phyloP scores from a whole-genome alignment of 345 rosid species.

The Dipteronia dyeriana region DNA sequence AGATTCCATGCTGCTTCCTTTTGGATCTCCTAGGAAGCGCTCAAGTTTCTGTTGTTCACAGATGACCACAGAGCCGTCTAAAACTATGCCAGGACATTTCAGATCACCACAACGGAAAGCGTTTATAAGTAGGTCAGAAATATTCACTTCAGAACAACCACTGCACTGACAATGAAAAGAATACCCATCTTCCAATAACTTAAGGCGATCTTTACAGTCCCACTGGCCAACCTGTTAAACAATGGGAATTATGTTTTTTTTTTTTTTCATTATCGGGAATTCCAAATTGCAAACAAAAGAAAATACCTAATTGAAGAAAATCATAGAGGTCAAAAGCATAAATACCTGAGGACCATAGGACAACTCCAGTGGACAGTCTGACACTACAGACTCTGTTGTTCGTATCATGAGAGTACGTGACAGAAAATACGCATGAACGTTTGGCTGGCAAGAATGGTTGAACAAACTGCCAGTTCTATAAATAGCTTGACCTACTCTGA shows the following conservation, averaged over 20 bases:
- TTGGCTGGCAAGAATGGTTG: conserved; percentile 93
- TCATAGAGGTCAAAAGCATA: background rate
- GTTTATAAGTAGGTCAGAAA: conserved; percentile 67
- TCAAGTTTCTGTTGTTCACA: conserved; percentile 45
- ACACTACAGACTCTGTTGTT: conserved; percentile 58
- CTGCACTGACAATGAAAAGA: conserved; percentile 66
- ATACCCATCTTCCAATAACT: conserved; percentile 72
- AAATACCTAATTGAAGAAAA: background rate
- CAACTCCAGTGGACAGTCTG: conserved; percentile 71
- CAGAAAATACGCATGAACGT: conserved; percentile 80
- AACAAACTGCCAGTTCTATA: conserved; percentile 69
- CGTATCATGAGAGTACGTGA: conserved; percentile 67
- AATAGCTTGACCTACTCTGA: conserved; percentile 82
- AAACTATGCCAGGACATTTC: conserved; percentile 68
- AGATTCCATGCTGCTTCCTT: conserved; percentile 30
- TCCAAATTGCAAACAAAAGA: conserved; percentile 3
- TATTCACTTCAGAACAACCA: conserved; percentile 66
- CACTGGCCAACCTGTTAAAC: conserved; percentile 71
- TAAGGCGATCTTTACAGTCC: conserved; percentile 67
- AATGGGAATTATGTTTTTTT: background rate
- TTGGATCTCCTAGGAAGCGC: conserved; percentile 20
- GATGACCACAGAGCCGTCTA: conserved; percentile 37
- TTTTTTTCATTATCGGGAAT: background rate
- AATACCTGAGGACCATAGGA: conserved; percentile 89
- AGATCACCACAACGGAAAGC: conserved; percentile 58